Percentiles rank a stretch among this genome's conserved stretches.
Evolutionary conservation across 2,329 filamentous ascomycete genomes (phyloP).

Genomic region (Diaporthe capsici): DNA sequence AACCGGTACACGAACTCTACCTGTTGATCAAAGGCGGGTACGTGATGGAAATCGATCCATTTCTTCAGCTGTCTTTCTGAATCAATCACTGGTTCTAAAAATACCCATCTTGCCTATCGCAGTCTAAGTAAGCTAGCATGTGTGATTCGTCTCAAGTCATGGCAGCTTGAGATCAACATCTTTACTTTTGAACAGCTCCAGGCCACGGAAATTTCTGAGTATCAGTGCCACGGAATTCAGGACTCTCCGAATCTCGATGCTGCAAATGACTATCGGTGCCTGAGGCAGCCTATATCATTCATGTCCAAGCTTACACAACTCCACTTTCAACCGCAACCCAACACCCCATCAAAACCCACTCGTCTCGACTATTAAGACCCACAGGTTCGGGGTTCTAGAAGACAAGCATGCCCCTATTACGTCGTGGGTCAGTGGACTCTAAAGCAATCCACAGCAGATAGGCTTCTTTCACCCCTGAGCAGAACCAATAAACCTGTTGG

Average conservation of each 20-base stretch:
- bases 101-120: background rate
- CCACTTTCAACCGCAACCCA: constrained; percentile 13
- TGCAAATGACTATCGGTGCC: background rate
- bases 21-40: background rate
- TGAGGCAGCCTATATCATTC: background rate
- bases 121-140: background rate
- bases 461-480: background rate
- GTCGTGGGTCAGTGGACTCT: background rate
- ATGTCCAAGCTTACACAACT: background rate
- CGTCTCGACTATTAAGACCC: background rate
- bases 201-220: too few relatives aligned
- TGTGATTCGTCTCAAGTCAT: background rate
- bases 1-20: background rate
- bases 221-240: background rate
- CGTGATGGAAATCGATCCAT: background rate
- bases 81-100: background rate
- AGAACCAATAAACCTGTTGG: background rate
- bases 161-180: background rate
- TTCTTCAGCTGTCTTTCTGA: background rate
- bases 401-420: background rate
- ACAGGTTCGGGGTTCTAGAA: background rate
- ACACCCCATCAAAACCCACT: background rate
- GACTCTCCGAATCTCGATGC: too few relatives aligned
- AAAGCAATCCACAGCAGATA: background rate
- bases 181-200: background rate